Evolutionary conservation across 371 early-diverging fungal species (phyloP).

Genomic region (Apophysomyces elegans): DNA sequence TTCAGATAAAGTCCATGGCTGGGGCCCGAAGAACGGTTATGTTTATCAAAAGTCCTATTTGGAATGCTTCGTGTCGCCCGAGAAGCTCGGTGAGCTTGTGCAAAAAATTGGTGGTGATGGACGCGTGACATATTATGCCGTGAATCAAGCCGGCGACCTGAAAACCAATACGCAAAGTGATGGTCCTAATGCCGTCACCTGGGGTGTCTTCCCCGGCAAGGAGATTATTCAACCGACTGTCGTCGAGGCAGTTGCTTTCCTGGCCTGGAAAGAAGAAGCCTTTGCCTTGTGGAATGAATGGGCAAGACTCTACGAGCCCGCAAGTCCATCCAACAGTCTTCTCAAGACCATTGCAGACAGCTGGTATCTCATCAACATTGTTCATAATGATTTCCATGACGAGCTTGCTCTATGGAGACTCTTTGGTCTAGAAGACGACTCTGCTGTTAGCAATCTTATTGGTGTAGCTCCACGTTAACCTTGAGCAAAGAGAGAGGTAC

Average conservation of each 20-base stretch:
- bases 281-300: constrained; percentile 95
- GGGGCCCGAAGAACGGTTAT: constrained; percentile 97
- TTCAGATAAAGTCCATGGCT: constrained; percentile 82
- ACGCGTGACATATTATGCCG: constrained; percentile 89
- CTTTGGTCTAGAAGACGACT: constrained; percentile 60
- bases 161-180: constrained; percentile 83
- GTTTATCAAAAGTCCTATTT: constrained; percentile 97
- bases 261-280: constrained; percentile 98
- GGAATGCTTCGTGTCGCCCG: constrained; percentile 92
- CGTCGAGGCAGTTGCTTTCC: constrained; percentile 89
- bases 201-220: constrained; percentile 98
- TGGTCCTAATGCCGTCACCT: constrained; percentile 95
- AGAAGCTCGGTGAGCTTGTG: constrained; percentile 70
- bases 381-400: constrained; percentile 92
- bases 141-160: constrained; percentile 87
- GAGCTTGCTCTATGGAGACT: constrained; percentile 73
- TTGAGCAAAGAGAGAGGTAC: not conserved
- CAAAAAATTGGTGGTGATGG: constrained; percentile 67
- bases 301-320: constrained; percentile 76
- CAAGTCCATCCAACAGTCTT: constrained; percentile 61
- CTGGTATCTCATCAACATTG: constrained; percentile 94
- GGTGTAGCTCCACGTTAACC: constrained; percentile 18
- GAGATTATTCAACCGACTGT: constrained; percentile 97
- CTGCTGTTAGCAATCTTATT: constrained; percentile 37
- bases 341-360: constrained; percentile 72